Percentiles rank a stretch among this genome's conserved stretches.
phyloP scores from a whole-genome alignment of 345 rosid species.

The Durio zibethinus region DNA sequence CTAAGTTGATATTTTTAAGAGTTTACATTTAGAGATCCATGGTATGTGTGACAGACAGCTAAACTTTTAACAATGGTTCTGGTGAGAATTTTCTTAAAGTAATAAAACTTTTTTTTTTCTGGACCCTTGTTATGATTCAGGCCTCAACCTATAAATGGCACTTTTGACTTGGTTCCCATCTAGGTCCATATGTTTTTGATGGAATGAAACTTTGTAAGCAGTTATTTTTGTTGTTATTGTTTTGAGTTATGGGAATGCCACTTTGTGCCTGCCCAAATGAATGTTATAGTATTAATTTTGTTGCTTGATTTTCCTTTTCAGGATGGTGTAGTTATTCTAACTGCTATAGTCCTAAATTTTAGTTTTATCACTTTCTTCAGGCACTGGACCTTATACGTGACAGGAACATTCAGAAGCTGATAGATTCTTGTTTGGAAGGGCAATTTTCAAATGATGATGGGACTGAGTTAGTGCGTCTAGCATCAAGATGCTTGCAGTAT shows the following conservation, averaged over 20 bases:
- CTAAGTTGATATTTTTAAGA: background rate
- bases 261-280: background rate
- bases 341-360: conserved; percentile 8
- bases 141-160: background rate
- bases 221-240: background rate
- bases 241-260: background rate
- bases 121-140: background rate
- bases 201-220: background rate
- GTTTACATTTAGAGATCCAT: background rate
- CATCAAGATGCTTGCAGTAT: conserved; percentile 87
- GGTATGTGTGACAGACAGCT: background rate
- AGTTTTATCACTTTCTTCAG: conserved; percentile 34
- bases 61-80: background rate
- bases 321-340: background rate
- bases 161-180: background rate
- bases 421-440: conserved; percentile 94
- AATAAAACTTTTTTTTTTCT: background rate
- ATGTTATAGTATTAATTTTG: background rate
- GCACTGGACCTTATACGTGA: conserved; percentile 93
- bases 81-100: background rate
- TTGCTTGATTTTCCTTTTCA: background rate
- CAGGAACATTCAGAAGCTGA: conserved; percentile 79
- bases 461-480: conserved; percentile 83
- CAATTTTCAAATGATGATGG: conserved; percentile 80
- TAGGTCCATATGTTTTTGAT: background rate